Base-by-base conservation (phyloP, 805 yeast species). In the Clavispora vitiphila region DNA sequence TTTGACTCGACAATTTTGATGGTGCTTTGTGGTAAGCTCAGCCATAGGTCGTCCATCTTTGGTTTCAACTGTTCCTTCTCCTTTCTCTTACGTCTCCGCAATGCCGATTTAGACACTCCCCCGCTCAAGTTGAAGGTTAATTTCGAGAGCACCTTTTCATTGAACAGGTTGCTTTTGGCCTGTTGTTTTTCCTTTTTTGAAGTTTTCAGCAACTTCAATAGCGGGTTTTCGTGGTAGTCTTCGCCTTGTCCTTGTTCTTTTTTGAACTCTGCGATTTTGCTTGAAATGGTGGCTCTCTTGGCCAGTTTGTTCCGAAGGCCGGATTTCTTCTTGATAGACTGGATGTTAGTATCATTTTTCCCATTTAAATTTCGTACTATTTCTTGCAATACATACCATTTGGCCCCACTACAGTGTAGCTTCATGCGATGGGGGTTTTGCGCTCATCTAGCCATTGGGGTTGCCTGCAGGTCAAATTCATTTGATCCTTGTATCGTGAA, bases 21-120 rank as follows among this genome's bases (percentile, higher is more conserved):
- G 8, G 47, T 42, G 15, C 7, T 15, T 6, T 69, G 74, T 2
- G 71, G 71, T 39, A 85, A 65, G 14, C 76, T 78, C 22, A 67
- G 66, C 41, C 80, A 64, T 35, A 85, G 61, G 49, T 85, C 93
- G 40, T 72, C 69, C 77, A 85, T 72, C 53, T 80, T 74, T 4
- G 90, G 87, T 51, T 76, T 77, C 45, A 86, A 64, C 49, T 81
- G 77, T 42, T 83, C 84, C 51, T 74, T 76, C 37, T 71, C 68
- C 51, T 72, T 76, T 49, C 76, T 69, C 49, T 86, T 77, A 52
- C 81, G 81, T 49, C 87, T 72, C 55, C 87, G 72, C 3, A 74
- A 47, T 0, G 88, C 68, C 5, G 87, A 80, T 56, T 84, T 85
- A 16, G 88, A 80, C 34, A 85, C 70, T 18, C 77, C 76, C 14